phyloP scores from a whole-genome alignment of 371 early-diverging fungal species.

The Apophysomyces sp. region DNA sequence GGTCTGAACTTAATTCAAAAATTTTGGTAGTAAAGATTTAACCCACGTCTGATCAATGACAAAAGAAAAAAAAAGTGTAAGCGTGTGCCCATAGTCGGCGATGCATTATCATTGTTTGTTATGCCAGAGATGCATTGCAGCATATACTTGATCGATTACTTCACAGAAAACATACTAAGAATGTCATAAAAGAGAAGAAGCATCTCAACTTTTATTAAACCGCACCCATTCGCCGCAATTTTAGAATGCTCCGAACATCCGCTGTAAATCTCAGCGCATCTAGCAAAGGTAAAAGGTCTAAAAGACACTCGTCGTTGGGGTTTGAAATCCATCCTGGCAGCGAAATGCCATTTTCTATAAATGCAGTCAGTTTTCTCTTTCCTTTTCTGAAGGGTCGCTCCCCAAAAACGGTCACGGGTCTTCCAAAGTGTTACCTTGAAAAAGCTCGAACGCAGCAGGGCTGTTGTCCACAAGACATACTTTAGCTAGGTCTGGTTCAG shows the following conservation, averaged over 20 bases:
- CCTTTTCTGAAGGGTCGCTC: background rate
- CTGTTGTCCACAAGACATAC: constrained; percentile 93
- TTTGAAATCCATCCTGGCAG: constrained; percentile 83
- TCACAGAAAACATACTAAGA: background rate
- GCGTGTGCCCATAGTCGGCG: no score
- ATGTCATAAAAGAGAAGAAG: background rate
- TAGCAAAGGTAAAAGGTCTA: constrained; percentile 83
- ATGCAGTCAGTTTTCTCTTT: background rate
- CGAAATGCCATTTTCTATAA: constrained; percentile 82
- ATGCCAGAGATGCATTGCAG: background rate
- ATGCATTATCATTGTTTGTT: background rate
- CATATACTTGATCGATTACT: background rate
- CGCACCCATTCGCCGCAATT: constrained; percentile 20
- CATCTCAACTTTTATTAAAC: background rate
- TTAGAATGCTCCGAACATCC: constrained; percentile 74
- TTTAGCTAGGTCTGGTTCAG: constrained; percentile 83
- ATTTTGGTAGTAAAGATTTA: no score
- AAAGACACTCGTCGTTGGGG: constrained; percentile 76
- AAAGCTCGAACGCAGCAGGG: constrained; percentile 79
- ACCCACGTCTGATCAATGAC: no score
- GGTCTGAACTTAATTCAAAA: no score
- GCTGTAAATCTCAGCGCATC: constrained; percentile 84
- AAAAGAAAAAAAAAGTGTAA: no score
- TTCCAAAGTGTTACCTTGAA: constrained; percentile 62
- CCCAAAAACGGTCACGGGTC: constrained; percentile 2